Percentiles rank a stretch among this genome's conserved stretches.
These are phyloP conservation scores for Sisymbrium altissimum DNA, from an alignment of 345 rosid species.

Conservation along the genomic window DNA sequence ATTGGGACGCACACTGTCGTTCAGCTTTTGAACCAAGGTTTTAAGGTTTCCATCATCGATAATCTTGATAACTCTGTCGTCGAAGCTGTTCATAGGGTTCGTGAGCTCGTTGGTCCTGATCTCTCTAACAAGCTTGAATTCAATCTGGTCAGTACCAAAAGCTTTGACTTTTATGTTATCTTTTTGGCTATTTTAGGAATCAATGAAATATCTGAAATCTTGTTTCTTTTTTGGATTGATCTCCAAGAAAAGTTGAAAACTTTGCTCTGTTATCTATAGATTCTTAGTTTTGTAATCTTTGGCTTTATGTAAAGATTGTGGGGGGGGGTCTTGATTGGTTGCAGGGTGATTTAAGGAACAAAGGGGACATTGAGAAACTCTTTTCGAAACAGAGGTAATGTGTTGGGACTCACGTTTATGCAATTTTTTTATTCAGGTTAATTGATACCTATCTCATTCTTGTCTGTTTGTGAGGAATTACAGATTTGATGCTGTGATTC, in stretches of 20 bases:
- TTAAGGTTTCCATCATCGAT: slow-evolving; percentile 75
- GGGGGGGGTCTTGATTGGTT: slow-evolving; percentile 8
- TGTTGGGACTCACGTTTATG: neutral
- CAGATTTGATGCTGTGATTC: slow-evolving; percentile 94
- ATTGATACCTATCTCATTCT: neutral
- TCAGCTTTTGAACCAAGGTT: slow-evolving; percentile 78
- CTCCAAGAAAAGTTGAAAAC: too few species aligned
- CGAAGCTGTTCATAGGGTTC: slow-evolving; percentile 81
- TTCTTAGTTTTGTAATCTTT: too few species aligned
- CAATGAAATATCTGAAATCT: too few species aligned
- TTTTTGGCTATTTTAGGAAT: neutral
- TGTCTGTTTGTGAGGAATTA: slow-evolving; percentile 1
- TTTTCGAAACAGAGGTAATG: slow-evolving; percentile 63
- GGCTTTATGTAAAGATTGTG: too few species aligned
- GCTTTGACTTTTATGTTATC: neutral
- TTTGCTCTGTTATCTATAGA: too few species aligned
- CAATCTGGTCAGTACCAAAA: slow-evolving; percentile 46
- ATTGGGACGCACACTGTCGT: slow-evolving; percentile 89
- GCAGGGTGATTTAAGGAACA: slow-evolving; percentile 91
- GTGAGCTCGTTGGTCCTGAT: slow-evolving; percentile 70
- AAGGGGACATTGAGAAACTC: slow-evolving; percentile 77
- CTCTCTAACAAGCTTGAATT: slow-evolving; percentile 76
- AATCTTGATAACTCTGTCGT: slow-evolving; percentile 74
- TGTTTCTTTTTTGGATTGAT: too few species aligned
- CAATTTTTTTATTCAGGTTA: neutral